These are phyloP conservation scores for Zopfochytrium polystomum DNA, from an alignment of 371 early-diverging fungal species.

Conservation along the genomic window DNA sequence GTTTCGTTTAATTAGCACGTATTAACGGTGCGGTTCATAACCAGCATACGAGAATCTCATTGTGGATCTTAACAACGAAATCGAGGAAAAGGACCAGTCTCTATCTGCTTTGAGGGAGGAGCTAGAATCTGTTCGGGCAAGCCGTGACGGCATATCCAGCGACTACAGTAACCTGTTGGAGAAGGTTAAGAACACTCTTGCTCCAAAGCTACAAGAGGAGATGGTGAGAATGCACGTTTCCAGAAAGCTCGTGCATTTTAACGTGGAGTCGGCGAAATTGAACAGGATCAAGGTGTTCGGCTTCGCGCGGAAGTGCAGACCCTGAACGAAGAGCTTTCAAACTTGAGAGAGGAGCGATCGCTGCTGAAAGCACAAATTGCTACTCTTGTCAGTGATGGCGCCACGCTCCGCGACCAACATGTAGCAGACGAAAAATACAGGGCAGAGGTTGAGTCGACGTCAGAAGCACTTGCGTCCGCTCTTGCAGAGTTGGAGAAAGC, in stretches of 20 bases:
- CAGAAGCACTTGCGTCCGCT: constrained; percentile 19
- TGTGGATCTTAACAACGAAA: constrained; percentile 20
- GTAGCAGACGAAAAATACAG: too few species aligned
- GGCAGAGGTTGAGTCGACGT: too few species aligned
- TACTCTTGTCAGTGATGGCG: not conserved
- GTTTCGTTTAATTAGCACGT: too few species aligned
- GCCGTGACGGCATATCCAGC: constrained; percentile 39
- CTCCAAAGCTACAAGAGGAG: constrained; percentile 56
- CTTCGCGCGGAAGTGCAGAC: constrained; percentile 18
- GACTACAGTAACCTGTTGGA: constrained; percentile 52
- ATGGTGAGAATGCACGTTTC: constrained; percentile 27
- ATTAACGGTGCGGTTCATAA: too few species aligned
- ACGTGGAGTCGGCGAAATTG: not conserved
- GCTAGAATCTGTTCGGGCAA: constrained; percentile 15
- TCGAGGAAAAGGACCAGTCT: constrained; percentile 14
- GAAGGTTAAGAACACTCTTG: constrained; percentile 52
- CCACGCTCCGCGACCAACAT: not conserved
- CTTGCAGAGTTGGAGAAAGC: constrained; percentile 19
- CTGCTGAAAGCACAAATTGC: constrained; percentile 24
- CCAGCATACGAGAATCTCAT: constrained; percentile 22
- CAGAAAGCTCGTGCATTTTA: not conserved
- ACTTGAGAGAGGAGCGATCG: constrained; percentile 16
- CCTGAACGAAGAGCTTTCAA: constrained; percentile 9
- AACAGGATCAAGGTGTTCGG: constrained; percentile 14
- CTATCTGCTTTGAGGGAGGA: constrained; percentile 1